Evolutionary conservation across 2,329 filamentous ascomycete species (phyloP).

Genomic region (Cladophialophora bantiana): DNA sequence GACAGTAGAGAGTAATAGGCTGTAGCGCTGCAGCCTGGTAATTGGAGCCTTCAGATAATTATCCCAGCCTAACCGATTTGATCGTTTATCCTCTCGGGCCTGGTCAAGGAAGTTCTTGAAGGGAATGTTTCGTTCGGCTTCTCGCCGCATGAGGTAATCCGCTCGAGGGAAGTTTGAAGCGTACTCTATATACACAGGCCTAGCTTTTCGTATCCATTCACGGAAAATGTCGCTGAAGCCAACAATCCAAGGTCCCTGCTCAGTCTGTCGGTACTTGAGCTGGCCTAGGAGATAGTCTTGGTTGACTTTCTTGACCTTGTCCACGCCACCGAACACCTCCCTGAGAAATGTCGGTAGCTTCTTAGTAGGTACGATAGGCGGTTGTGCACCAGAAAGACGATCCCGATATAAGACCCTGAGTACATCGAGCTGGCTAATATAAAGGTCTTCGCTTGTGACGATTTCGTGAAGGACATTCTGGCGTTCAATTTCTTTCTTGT

Average conservation of each 20-base stretch:
- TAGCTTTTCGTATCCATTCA: constrained; percentile 97
- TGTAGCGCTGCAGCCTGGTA: constrained; percentile 88
- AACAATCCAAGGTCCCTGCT: constrained; percentile 91
- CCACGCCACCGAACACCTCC: constrained; percentile 89
- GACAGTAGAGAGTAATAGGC: constrained; percentile 80
- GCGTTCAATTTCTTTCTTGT: constrained; percentile 87
- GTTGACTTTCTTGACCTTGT: constrained; percentile 87
- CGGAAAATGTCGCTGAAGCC: constrained; percentile 97
- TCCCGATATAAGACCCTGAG: constrained; percentile 86
- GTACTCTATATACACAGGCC: constrained; percentile 87
- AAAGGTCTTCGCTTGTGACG: constrained; percentile 88
- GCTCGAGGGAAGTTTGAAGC: constrained; percentile 86
- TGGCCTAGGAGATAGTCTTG: constrained; percentile 91
- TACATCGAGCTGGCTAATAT: constrained; percentile 87
- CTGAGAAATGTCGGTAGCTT: constrained; percentile 79
- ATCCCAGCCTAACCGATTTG: constrained; percentile 87
- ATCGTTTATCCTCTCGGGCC: constrained; percentile 77
- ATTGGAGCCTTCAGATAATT: constrained; percentile 94
- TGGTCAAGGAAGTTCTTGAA: constrained; percentile 87
- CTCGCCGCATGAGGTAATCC: constrained; percentile 80
- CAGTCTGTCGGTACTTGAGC: constrained; percentile 94
- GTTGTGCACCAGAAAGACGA: constrained; percentile 73
- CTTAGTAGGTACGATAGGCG: constrained; percentile 80
- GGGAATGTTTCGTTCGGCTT: constrained; percentile 81
- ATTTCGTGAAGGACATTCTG: constrained; percentile 97